Evolutionary conservation across 2,329 filamentous ascomycete species (phyloP).

Genomic region (Ophiobolus disseminans): DNA sequence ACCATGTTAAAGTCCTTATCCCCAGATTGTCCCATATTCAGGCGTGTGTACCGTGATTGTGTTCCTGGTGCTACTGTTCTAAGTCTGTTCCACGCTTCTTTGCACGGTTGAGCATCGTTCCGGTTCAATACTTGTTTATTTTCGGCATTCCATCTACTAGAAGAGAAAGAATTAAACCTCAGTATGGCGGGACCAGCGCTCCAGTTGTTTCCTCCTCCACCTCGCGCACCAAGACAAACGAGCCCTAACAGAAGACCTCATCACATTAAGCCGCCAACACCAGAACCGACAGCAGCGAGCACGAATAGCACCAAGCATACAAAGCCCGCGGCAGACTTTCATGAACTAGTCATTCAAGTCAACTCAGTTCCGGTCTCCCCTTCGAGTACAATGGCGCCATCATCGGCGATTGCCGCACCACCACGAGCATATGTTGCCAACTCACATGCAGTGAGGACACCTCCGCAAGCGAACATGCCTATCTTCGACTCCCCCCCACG

Average conservation of each 20-base stretch:
- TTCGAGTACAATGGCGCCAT: constrained; percentile 32
- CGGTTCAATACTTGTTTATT: constrained; percentile 21
- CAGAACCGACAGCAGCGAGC: constrained; percentile 37
- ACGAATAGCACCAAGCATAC: constrained; percentile 41
- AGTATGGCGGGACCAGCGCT: constrained; percentile 46
- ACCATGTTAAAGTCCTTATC: constrained; percentile 43
- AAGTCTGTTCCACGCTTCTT: constrained; percentile 17
- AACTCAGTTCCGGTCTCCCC: constrained; percentile 47
- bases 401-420: constrained; percentile 30
- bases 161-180: constrained; percentile 9
- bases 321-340: constrained; percentile 44
- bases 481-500: constrained; percentile 33
- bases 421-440: constrained; percentile 39
- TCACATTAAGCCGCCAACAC: constrained; percentile 36
- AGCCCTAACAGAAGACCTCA: constrained; percentile 39
- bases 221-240: constrained; percentile 41
- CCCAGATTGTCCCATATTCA: constrained; percentile 39
- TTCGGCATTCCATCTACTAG: constrained; percentile 1
- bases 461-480: constrained; percentile 28
- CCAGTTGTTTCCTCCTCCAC: constrained; percentile 50
- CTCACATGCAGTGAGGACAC: constrained; percentile 23
- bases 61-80: constrained; percentile 21
- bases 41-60: constrained; percentile 26
- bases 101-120: constrained; percentile 17
- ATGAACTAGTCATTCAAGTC: constrained; percentile 50